These are phyloP conservation scores for Candida smagusa DNA, from an alignment of 1,139 yeast species.

Conservation along the genomic window DNA sequence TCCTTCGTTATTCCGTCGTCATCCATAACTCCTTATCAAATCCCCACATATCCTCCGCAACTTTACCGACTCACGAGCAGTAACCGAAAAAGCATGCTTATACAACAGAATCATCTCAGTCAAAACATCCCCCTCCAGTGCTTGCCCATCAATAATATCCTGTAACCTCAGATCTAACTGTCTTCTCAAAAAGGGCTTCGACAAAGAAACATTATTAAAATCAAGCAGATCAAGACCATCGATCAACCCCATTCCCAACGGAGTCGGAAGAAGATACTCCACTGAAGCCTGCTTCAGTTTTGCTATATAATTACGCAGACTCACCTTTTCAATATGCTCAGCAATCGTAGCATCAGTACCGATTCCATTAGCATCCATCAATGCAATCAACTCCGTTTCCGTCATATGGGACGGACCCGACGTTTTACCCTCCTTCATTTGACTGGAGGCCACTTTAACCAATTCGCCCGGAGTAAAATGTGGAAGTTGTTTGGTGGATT, in stretches of 20 bases:
- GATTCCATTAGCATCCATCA: conserved; percentile 96
- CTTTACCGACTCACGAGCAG: conserved; percentile 6
- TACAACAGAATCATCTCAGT: conserved; percentile 58
- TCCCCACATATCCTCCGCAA: conserved; percentile 4
- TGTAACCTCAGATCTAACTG: conserved; percentile 67
- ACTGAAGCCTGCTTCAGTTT: conserved; percentile 37
- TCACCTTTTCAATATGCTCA: conserved; percentile 86
- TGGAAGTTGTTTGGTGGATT: conserved; percentile 64
- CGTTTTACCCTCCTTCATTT: conserved; percentile 71
- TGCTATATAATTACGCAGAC: conserved; percentile 61
- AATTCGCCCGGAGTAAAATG: conserved; percentile 54
- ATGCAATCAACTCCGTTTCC: conserved; percentile 84
- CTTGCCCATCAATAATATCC: conserved; percentile 64
- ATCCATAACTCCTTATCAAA: conserved; percentile 4
- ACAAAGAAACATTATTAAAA: conserved; percentile 65
- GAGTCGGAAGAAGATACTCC: conserved; percentile 67
- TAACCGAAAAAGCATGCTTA: conserved; percentile 47
- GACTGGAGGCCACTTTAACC: conserved; percentile 51
- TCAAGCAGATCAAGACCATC: conserved; percentile 85
- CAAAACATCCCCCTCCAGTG: conserved; percentile 53
- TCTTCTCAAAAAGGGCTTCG: conserved; percentile 85
- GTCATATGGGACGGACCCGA: conserved; percentile 81
- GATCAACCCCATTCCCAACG: conserved; percentile 81
- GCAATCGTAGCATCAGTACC: conserved; percentile 99
- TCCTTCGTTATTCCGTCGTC: background rate